Conservation (phyloP, 176 grass and related monocot genomes). For the Paspalum notatum region DNA sequence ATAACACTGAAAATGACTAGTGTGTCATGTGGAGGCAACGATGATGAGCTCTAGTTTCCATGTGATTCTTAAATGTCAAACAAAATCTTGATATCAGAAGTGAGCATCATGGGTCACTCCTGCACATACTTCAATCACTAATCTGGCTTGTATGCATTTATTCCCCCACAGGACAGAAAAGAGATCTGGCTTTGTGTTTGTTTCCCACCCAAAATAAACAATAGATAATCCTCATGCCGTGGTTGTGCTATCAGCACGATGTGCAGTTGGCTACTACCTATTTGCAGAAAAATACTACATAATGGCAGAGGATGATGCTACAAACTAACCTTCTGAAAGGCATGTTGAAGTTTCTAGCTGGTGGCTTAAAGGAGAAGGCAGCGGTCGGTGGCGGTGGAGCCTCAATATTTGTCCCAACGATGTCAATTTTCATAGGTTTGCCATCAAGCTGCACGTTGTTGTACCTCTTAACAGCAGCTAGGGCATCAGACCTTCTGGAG, state of each 20-base stretch:
- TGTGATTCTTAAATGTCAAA: neutral
- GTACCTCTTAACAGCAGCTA: conserved; percentile 75
- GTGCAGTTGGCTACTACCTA: no score
- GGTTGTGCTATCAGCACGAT: neutral
- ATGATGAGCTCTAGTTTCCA: neutral
- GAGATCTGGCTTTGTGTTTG: neutral
- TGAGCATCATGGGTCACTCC: neutral
- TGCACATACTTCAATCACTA: neutral
- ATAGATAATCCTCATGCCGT: neutral
- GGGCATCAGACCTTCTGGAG: conserved; percentile 54
- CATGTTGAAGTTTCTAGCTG: conserved; percentile 35
- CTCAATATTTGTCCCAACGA: conserved; percentile 59
- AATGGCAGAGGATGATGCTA: neutral
- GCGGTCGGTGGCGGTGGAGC: conserved; percentile 32
- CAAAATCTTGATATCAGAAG: neutral
- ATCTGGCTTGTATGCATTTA: neutral
- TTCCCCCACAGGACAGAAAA: neutral
- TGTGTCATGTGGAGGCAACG: neutral
- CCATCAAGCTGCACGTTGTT: conserved; percentile 70
- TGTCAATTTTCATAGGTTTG: conserved; percentile 73
- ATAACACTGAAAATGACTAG: no score
- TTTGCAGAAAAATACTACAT: neutral
- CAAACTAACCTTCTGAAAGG: conserved; percentile 53
- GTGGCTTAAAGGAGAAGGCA: conserved; percentile 27
- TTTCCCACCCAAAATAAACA: neutral